Evolutionary conservation across 73 alveolate species (phyloP), one percentile per base, ranked within the genome.

Genomic region (Blepharisma stoltei): DNA sequence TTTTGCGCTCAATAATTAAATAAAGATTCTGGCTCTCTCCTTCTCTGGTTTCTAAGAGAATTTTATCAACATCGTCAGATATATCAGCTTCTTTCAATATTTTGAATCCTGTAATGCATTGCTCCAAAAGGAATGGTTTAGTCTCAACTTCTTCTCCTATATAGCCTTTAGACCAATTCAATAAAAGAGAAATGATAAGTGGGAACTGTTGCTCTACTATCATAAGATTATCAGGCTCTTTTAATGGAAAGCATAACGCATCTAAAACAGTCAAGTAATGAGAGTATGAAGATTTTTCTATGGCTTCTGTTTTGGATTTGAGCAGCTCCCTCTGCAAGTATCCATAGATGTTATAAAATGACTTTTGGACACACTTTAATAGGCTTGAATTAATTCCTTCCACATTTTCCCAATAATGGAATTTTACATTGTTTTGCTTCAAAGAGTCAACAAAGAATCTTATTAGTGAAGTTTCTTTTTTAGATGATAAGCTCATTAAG

Each of bases 81-180:
- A 14, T 5, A 1, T 25, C 45, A 9, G 46, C 73, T 18, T 38
- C 73, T 18, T 1, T 0, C 1, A 60, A 1, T 1, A 60, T n/a
- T 20, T n/a, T 14, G 5, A 60, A 60, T 38, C 45, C 73, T 20
- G 73, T 5, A n/a, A 60, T 38, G 23, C 73, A 60, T 8, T 1
- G 14, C 5, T 60, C 73, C 5, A 14, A 1, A 18, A 60, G 45
- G 4, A 60, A 60, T 9, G 2, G 73, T 5, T 5, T 60, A 1
- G 73, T 14, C 2, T 14, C 23, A 60, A 60, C 73, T 25, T 60
- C 73, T 60, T 60, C 73, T 20, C 73, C 73, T 1, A 60, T 20
- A 60, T 60, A 60, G 6, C 73, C 73, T 25, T 60, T 60, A 14
- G 73, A n/a, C 73, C 73, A 60, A 1, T 38, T 60, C 2, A 60